Evolutionary conservation across 768 basidiomycete genomes (phyloP), one percentile per base, ranked within the genome.

Genomic region (Xerocomellus chrysenteron): DNA sequence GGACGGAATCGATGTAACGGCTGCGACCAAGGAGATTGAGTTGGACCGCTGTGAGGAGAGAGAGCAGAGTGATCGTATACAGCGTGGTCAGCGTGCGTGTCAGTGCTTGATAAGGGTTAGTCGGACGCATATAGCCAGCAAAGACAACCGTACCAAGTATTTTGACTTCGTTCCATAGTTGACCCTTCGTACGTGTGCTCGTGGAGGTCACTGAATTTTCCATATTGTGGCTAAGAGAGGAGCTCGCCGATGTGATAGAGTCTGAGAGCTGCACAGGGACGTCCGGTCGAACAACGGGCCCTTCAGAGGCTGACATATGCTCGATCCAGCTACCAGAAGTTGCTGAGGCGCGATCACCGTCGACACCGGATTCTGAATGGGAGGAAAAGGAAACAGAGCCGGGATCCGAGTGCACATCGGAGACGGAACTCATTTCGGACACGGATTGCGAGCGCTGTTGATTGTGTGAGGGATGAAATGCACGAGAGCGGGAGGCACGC

Each of bases 141-240:
- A 52, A 46, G 4, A 40, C 82, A 46, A 65, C 88, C 92, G 86
- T 33, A 95, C 83, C 60, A 3, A 69, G 61, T 37, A 94, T 82
- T 70, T 97, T 98, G 37, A 97, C 82, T 72, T 97, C 93, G 55
- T 86, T 86, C 96, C 96, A 98, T 8, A 98, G 76, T 64, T 95
- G 88, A 2, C 81, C 82, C 68, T 88, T 94, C n/a, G 82, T 85
- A 58, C 81, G 77, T 26, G 74, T 73, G 41, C 60, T 57, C 41
- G 54, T 59, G 17, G 65, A 61, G 4, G 46, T 39, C 8, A 41
- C 44, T 1, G 63, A 60, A 13, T 37, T 37, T 11, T 55, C 59
- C 49, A 28, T 42, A 17, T 49, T 47, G 2, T 63, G 60, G 41
- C 75, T 76, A 19, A 70, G 54, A 37, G 72, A 65, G 9, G 78